Evolutionary conservation across 2,329 filamentous ascomycete species (phyloP).

Genomic region (Neoscytalidium dimidiatum): DNA sequence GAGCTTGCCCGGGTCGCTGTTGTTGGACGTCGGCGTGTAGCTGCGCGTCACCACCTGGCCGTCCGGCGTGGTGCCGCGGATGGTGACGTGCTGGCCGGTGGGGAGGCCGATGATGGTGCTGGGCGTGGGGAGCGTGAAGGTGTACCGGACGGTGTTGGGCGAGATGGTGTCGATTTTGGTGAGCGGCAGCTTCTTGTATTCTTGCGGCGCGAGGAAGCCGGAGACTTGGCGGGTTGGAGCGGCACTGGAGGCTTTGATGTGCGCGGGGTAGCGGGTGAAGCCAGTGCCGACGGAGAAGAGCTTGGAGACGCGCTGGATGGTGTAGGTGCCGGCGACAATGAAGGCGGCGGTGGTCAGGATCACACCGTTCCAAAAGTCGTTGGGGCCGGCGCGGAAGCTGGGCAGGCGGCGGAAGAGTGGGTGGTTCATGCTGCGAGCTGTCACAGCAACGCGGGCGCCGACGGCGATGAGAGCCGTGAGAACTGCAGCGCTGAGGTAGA

Average conservation of each 20-base stretch:
- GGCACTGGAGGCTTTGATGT: slow-evolving; percentile 34
- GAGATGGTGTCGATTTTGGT: slow-evolving; percentile 23
- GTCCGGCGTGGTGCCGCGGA: slow-evolving; percentile 61
- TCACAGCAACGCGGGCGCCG: not conserved
- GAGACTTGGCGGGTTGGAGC: not conserved
- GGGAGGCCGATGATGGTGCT: slow-evolving; percentile 34
- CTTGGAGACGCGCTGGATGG: slow-evolving; percentile 21
- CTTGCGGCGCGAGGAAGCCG: slow-evolving; percentile 34
- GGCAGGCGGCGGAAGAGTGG: not conserved
- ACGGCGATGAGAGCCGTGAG: not conserved
- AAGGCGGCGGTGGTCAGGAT: slow-evolving; percentile 33
- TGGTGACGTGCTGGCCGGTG: slow-evolving; percentile 37
- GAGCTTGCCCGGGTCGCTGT: slow-evolving; percentile 60
- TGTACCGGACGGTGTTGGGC: slow-evolving; percentile 28
- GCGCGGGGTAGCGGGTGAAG: slow-evolving; percentile 32
- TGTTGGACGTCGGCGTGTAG: slow-evolving; percentile 45
- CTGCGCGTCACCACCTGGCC: slow-evolving; percentile 48
- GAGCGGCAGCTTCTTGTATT: slow-evolving; percentile 52
- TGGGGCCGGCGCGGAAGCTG: not conserved
- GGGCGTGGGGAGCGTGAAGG: slow-evolving; percentile 28
- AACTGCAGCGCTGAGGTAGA: not conserved
- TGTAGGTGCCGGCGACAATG: slow-evolving; percentile 20
- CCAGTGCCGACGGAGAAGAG: slow-evolving; percentile 22
- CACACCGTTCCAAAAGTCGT: slow-evolving; percentile 31
- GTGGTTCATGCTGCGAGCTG: not conserved